Evolutionary conservation across 208 protist species (phyloP).

Genomic region (Kentomonas sorsogonicus): DNA sequence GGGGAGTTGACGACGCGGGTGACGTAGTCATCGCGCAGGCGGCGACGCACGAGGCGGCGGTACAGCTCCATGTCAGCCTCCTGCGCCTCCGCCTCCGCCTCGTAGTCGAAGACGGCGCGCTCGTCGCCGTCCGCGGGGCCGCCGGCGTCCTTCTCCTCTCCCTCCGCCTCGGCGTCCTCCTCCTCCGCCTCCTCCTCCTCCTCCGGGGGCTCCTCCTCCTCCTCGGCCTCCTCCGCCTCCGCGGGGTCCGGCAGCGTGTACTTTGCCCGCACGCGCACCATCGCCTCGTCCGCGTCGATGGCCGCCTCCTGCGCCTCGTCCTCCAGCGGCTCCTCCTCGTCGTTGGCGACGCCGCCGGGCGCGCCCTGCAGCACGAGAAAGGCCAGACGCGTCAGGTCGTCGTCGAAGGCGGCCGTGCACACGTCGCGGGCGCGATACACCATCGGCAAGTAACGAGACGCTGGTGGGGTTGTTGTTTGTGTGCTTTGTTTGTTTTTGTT

Average conservation of each 20-base stretch:
- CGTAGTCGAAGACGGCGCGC: constrained; percentile 13
- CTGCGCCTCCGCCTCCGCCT: constrained; percentile 22
- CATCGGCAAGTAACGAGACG: too few relatives aligned
- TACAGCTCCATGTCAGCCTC: constrained; percentile 17
- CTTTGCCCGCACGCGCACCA: constrained; percentile 7
- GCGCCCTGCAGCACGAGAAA: constrained; percentile 36
- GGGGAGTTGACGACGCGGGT: constrained; percentile 18
- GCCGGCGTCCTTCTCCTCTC: constrained; percentile 6
- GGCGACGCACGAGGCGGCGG: constrained; percentile 19
- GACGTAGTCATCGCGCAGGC: constrained; percentile 23
- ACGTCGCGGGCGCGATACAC: constrained; percentile 45
- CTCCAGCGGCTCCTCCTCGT: constrained; percentile 29
- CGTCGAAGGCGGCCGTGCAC: constrained; percentile 59
- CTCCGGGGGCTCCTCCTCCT: constrained; percentile 2
- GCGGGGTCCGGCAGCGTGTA: constrained; percentile 13
- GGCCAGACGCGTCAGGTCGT: constrained; percentile 55
- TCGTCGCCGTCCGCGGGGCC: constrained; percentile 8
- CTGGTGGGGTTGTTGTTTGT: too few relatives aligned
- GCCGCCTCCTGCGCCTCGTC: constrained; percentile 16
- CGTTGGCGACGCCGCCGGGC: constrained; percentile 31
- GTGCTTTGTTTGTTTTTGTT: too few relatives aligned
- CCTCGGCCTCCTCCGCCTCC: constrained; percentile 1
- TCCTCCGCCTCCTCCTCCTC: constrained; percentile 5
- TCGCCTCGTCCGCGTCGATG: constrained; percentile 10
- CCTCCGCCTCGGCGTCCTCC: background rate